Percentiles rank a stretch among this genome's conserved stretches.
Conservation (phyloP, 768 basidiomycete genomes). For the Pleurotus eryngii region DNA sequence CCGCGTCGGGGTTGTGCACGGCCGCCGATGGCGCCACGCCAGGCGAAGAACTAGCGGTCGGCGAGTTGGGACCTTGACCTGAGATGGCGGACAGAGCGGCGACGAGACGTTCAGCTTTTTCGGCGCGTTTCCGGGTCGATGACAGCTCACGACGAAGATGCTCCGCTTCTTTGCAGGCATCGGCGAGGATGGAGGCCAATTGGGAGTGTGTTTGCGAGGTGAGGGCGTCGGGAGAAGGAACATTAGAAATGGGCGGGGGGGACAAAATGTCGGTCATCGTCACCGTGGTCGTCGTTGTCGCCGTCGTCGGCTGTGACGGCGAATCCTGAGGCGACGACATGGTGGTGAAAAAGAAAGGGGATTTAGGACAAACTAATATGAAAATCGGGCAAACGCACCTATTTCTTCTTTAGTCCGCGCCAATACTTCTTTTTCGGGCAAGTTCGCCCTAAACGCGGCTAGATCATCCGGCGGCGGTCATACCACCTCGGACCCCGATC, state of each 20-base stretch:
- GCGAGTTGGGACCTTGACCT: constrained; percentile 14
- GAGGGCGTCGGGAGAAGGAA: constrained; percentile 10
- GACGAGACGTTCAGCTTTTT: constrained; percentile 33
- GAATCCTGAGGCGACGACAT: constrained; percentile 5
- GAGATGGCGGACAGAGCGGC: background rate
- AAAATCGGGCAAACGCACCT: background rate
- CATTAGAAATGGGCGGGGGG: background rate
- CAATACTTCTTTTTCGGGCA: background rate
- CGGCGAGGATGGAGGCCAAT: constrained; percentile 55
- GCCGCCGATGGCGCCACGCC: constrained; percentile 22
- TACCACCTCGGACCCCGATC: background rate
- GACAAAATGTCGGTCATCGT: constrained; percentile 3
- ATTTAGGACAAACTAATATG: background rate
- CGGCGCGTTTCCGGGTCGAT: constrained; percentile 38
- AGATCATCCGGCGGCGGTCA: constrained; percentile 1
- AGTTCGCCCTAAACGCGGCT: background rate
- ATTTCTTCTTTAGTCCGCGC: background rate
- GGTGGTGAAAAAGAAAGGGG: constrained; percentile 5
- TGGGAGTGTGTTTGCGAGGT: constrained; percentile 38
- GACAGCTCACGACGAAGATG: constrained; percentile 47
- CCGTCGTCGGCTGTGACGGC: constrained; percentile 8
- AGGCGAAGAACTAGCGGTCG: constrained; percentile 14
- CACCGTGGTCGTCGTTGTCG: background rate
- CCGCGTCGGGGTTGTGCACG: background rate
- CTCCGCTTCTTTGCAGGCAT: constrained; percentile 52